Evolutionary conservation across 805 yeast species (phyloP), one percentile per base, ranked within the genome.

Genomic region (Saccharomycopsis fibuligera): DNA sequence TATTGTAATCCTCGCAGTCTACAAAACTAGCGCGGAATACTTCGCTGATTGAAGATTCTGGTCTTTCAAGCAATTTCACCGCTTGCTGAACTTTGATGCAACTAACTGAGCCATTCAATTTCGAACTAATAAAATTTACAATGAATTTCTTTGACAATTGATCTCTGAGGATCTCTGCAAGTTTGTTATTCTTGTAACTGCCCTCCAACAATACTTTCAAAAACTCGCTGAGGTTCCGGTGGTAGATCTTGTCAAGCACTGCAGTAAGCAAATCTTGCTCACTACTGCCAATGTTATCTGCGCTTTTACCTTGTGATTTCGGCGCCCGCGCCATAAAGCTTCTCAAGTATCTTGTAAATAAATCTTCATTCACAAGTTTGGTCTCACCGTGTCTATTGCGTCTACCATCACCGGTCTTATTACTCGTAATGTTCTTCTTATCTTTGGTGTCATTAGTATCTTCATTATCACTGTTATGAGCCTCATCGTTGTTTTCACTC

Each of bases 311-410:
- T 19, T 41, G 17, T 23, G 14, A 22, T 10, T 8, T n/a, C 5
- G 19, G 6, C 9, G 37, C 37, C 14, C 5, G 19, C 19, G 37
- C 10, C 27, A 23, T 17, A 31, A 25, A 38, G 4, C 9, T n/a
- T 14, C 17, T 37, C 17, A 45, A 31, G 23, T 23, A 45, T 4
- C 23, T 21, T n/a, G 48, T 45, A 35, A 45, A 45, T 9, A 36
- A 14, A 35, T 40, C 49, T 17, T 12, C 19, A 14, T 31, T 21
- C 4, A 5, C 33, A 3, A 14, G 5, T 10, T 19, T 14, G 5
- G 10, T 24, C 6, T 25, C 35, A 33, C 10, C 17, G 5, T 27
- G 3, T 8, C 27, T 27, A 33, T 41, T 9, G 19, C 37, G 19
- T 6, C 17, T 33, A 10, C n/a, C 37, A 16, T 9, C 6, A 33